Base-by-base conservation (phyloP, 768 basidiomycete species). In the Cystofilobasidium ferigula region DNA sequence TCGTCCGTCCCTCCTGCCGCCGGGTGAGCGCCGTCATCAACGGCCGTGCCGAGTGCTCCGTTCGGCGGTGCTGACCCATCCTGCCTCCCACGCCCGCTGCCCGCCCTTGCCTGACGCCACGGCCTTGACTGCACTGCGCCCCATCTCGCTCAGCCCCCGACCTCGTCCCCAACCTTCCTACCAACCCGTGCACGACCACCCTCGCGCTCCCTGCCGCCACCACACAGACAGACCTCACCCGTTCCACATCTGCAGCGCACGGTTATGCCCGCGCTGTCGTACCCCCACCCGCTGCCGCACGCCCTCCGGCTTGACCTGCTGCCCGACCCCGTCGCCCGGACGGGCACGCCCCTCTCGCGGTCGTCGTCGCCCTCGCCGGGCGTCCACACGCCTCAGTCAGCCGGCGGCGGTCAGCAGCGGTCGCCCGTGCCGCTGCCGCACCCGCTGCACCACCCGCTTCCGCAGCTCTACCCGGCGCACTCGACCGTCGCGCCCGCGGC, bases 241-340 rank as follows among this genome's bases (percentile, higher is more conserved):
- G 22, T 13, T 5, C 14, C n/a, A 20, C 45, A 14, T n/a, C n/a
- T n/a, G n/a, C n/a, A n/a, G n/a, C n/a, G n/a, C n/a, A n/a, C n/a
- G n/a, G n/a, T n/a, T 20, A 54, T 51, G 48, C 48, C 48, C 13
- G 8, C 48, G 6, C 48, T 51, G 6, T 6, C 48, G 48, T 28
- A 54, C 26, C 26, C 28, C 13, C 10, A 10, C 14, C 28, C 51
- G 3, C 28, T 14, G 16, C 51, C 30, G 13, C 51, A 32, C 51
- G 51, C 51, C 28, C 51, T 32, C 14, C 51, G 48, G 16, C 48
- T 18, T 28, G 51, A 30, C 51, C 51, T 54, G 28, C 28, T 54
- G 28, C 51, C 51, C 26, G 51, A 54, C 51, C 51, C 51, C 13
- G 20, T 54, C 51, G 51, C 51, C 30, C 51, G 51, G 28, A 54